Evolutionary conservation across 2,329 filamentous ascomycete species (phyloP), one percentile per base, ranked within the genome.

Genomic region (Nemania abortiva): DNA sequence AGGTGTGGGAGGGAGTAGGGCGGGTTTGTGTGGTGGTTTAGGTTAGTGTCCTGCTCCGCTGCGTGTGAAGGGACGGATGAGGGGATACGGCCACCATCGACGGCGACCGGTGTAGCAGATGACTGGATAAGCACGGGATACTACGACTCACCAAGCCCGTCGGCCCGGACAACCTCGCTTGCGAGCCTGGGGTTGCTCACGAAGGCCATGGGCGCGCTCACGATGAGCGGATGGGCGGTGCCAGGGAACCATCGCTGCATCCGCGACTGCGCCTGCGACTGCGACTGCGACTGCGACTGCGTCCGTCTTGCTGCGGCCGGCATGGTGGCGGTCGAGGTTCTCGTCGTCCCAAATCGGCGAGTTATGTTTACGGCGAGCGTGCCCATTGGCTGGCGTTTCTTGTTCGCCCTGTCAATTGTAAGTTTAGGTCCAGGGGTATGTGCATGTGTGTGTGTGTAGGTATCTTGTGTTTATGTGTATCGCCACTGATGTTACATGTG

Each of bases 121-220:
- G 5, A 27, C 24, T 27, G 24, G 24, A 27, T 27, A 27, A 27
- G 24, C 24, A 27, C 24, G 24, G 24, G 15, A 42, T 15, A 42
- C 11, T 15, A 42, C 5, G 11, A 72, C 74, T 72, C 65, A 82
- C 82, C 82, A 1, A 84, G 71, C 0, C 83, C 82, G 13, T 82
- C 80, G 6, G 82, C 82, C 54, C 79, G 79, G 59, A 78, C 76
- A 6, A 84, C 81, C 53, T 82, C 80, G 13, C 80, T 77, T 6
- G 81, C 82, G 13, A 84, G 76, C 54, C 72, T 78, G 39, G 79
- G 75, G 52, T 81, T 82, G 1, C 79, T 72, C 34, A 81, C 73
- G 54, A 75, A 77, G 11, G 80, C 78, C 82, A 85, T 82, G 11
- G 82, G 82, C 9, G 82, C 83, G 50, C 77, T 80, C 56, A 83